phyloP scores from a whole-genome alignment of 176 grass and related monocot genomes.

The Luzula sylvatica region DNA sequence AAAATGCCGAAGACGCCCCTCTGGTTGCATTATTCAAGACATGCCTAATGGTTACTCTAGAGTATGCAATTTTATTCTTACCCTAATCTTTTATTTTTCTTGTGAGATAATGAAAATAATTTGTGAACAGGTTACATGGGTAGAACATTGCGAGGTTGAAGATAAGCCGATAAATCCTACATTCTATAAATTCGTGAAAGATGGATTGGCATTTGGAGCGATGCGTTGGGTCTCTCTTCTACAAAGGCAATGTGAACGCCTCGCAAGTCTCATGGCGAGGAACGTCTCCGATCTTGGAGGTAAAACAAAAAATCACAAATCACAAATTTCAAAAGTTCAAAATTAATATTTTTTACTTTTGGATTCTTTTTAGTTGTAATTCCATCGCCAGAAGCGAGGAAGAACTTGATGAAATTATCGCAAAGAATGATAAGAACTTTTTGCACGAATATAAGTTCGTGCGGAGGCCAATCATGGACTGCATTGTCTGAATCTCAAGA shows the following conservation, averaged over 20 bases:
- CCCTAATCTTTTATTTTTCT: background rate
- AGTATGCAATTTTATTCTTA: constrained; percentile 31
- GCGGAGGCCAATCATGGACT: constrained; percentile 75
- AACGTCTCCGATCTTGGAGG: constrained; percentile 92
- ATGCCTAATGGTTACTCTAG: constrained; percentile 92
- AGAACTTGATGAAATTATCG: constrained; percentile 95
- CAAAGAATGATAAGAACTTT: constrained; percentile 80
- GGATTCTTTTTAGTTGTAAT: constrained; percentile 40
- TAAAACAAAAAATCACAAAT: background rate
- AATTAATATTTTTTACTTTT: background rate
- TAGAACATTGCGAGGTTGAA: constrained; percentile 84
- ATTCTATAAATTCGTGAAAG: constrained; percentile 50
- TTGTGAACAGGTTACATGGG: constrained; percentile 62
- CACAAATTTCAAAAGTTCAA: too few species aligned
- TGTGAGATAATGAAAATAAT: background rate
- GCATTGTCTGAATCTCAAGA: constrained; percentile 62
- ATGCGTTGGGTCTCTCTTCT: constrained; percentile 68
- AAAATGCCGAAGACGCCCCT: constrained; percentile 47
- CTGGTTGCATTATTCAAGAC: constrained; percentile 91
- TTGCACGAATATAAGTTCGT: constrained; percentile 51
- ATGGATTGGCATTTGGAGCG: constrained; percentile 64
- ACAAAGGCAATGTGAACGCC: constrained; percentile 81
- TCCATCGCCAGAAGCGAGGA: constrained; percentile 73
- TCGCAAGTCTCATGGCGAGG: constrained; percentile 83
- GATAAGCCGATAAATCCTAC: constrained; percentile 67